Evolutionary conservation across 306 rosid species (phyloP), one percentile per base, ranked within the genome.

Genomic region (Argentina anserina): DNA sequence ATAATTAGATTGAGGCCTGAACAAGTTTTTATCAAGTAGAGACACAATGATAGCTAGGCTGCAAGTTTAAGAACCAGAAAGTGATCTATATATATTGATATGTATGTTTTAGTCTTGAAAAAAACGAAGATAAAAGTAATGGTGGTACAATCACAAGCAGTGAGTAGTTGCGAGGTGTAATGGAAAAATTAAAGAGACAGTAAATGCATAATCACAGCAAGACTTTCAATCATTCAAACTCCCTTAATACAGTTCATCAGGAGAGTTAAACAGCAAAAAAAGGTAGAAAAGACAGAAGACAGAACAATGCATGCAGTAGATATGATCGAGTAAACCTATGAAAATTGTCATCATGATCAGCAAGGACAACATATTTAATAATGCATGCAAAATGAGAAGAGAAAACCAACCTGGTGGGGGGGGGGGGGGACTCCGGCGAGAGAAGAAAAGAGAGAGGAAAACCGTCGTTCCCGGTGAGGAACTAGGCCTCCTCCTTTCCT

Each of bases 391-490:
- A 4, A 18, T 10, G 18, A 65, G 20, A 58, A 14, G 25, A 71
- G 15, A 21, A 9, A 9, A 20, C 18, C 29, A 7, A 71, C 75
- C 75, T 58, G 42, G 6, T 20, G 20, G 1, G 1, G 64, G 34
- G 31, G 41, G 20, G 1, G 1, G 64, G 34, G 31, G 41, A 55
- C 11, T 39, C 8, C 53, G 66, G 65, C 55, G 20, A 17, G 55
- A 17, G 41, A 70, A 4, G 4, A 5, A 5, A 8, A 1, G 36
- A 25, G 52, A 40, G 41, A 58, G 42, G 75, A 58, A 36, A 71
- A 71, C 75, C 75, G 75, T 18, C 55, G 75, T 71, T 71, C 75
- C 75, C 29, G 9, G 41, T 39, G 67, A 71, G 75, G 75, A 71
- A 71, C 75, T 58, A 47, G 75, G 75, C 75, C 75, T 71, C 75